Conservation (phyloP, 345 rosid genomes). For the Erysimum cheiranthoides region DNA sequence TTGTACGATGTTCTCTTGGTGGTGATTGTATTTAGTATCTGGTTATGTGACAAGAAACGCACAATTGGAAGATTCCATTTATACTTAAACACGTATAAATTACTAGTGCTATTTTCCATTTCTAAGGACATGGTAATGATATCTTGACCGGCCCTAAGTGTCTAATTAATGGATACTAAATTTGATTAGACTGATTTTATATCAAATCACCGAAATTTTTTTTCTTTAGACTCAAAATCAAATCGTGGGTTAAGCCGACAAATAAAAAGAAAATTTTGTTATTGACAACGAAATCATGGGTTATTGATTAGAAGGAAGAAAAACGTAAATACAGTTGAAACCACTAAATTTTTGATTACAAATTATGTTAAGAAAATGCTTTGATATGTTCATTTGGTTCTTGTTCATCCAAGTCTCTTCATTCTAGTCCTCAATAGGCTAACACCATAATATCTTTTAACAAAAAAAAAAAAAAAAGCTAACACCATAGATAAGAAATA, state of each 20-base stretch:
- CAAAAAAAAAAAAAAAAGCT: too few species aligned
- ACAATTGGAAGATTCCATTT: conserved; percentile 26
- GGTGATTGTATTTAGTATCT: conserved; percentile 10
- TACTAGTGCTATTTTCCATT: background rate
- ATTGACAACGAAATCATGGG: background rate
- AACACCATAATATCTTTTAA: too few species aligned
- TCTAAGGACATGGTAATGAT: conserved; percentile 13
- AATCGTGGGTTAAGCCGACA: conserved; percentile 26
- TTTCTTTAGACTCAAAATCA: background rate
- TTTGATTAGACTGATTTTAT: conserved; percentile 9
- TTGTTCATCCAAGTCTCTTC: conserved; percentile 37
- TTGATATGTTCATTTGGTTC: conserved; percentile 21
- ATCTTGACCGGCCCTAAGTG: conserved; percentile 12
- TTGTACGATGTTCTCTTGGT: conserved; percentile 21
- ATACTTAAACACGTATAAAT: background rate
- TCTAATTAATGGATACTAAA: background rate
- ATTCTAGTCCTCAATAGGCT: conserved; percentile 23
- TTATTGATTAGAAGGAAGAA: background rate
- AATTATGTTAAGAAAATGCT: background rate
- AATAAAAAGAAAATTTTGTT: background rate
- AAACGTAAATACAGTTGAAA: background rate
- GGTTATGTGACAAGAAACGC: conserved; percentile 27
- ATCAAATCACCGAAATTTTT: background rate
- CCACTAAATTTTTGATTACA: background rate
- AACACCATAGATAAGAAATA: background rate